A percentile compares a stretch with the other conserved stretches of the same genome.
These are phyloP conservation scores for Sporisorium graminicola DNA, from an alignment of 1,284 basidiomycete species.

Conservation along the genomic window DNA sequence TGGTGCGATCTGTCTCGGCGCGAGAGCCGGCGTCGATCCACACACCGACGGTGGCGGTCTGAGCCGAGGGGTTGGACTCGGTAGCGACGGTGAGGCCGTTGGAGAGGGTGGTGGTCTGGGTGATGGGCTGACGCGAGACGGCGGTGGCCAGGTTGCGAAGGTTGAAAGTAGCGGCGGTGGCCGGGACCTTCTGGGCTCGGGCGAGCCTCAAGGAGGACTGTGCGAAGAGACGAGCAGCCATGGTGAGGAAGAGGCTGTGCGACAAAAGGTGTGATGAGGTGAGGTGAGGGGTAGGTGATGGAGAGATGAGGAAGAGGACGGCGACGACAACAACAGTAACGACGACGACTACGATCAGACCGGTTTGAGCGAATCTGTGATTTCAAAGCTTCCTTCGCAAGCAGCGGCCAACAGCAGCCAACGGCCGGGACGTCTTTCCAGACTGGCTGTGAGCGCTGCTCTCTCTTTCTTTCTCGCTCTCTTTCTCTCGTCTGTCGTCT, in stretches of 20 bases:
- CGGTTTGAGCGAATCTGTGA: constrained; percentile 1
- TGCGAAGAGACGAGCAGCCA: constrained; percentile 58
- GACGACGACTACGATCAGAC: constrained; percentile 20
- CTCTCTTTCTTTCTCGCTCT: too few relatives aligned
- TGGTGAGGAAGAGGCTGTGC: constrained; percentile 36
- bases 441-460: background rate
- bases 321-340: background rate
- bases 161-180: constrained; percentile 48
- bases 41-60: constrained; percentile 97
- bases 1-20: constrained; percentile 92
- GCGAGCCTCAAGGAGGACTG: constrained; percentile 56
- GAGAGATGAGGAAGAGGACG: background rate
- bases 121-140: constrained; percentile 59
- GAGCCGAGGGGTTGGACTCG: constrained; percentile 91
- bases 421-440: background rate
- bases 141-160: constrained; percentile 54
- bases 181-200: constrained; percentile 48
- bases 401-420: background rate
- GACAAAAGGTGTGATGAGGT: constrained; percentile 19
- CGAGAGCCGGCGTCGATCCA: constrained; percentile 99
- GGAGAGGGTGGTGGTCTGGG: constrained; percentile 64
- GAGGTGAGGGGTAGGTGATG: constrained; percentile 18
- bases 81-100: constrained; percentile 70
- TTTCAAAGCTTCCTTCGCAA: constrained; percentile 20
- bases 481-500: too few relatives aligned